Evolutionary conservation across 495 filamentous ascomycete species (phyloP), one percentile per base, ranked within the genome.

Genomic region (Rhizodiscina lignyota): DNA sequence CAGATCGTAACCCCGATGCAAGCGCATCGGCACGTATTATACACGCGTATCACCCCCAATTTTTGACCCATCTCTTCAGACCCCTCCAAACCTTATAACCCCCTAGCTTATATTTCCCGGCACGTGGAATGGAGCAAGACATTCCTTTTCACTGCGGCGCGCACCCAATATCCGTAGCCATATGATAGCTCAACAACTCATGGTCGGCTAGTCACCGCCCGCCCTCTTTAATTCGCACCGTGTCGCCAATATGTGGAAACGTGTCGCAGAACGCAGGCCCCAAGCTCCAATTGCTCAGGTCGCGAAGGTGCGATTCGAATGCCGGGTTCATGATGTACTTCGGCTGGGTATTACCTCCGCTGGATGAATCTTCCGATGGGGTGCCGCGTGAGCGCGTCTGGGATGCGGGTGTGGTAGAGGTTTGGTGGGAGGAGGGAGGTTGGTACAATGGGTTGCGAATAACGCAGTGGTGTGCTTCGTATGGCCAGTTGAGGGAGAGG

Each of bases 241-340:
- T 68, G 37, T 74, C 76, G 17, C 56, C 60, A 38, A 84, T 45
- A 18, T 44, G 43, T 0, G 82, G 81, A 52, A 74, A 79, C 2
- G 67, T 59, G 37, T 64, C 58, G 18, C 64, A 62, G 49, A 87
- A 91, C 4, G 60, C 59, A 4, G 69, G 60, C 2, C 83, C 82
- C n/a, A 91, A 48, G 32, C 66, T 74, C 83, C 83, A 91, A 48
- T 85, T 85, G 37, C 60, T 60, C 34, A 82, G 34, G 35, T 74
- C 59, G 4, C 70, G 38, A 32, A 87, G 41, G 54, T 91, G 83
- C 21, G 70, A 51, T 52, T 84, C 79, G 53, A 86, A 91, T 0
- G 75, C 77, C 0, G 80, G 79, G 38, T 86, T 86, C 34, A 91
- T 79, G 19, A 71, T 56, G 38, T 79, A 50, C 41, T 79, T 74